These are phyloP conservation scores for Trichoderma sp. DNA, from an alignment of 2,329 filamentous ascomycete species.

Conservation along the genomic window DNA sequence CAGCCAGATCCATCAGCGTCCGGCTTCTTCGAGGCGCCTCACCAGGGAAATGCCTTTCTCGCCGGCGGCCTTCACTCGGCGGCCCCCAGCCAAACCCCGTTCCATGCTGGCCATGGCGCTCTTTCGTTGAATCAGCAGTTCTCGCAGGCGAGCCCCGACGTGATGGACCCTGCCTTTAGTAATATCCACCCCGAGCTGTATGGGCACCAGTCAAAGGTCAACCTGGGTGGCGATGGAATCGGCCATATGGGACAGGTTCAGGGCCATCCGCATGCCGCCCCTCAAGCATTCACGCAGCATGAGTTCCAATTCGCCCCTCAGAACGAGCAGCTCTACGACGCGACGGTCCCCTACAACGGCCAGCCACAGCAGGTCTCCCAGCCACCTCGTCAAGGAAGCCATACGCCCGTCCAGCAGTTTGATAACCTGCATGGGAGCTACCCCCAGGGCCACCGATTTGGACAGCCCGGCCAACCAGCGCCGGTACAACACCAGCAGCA, in stretches of 20 bases:
- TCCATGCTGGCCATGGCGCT: constrained; percentile 39
- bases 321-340: constrained; percentile 40
- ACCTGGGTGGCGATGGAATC: constrained; percentile 31
- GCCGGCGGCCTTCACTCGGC: constrained; percentile 37
- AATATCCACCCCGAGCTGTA: constrained; percentile 45
- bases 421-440: constrained; percentile 38
- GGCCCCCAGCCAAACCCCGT: constrained; percentile 37
- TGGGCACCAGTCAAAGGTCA: constrained; percentile 41
- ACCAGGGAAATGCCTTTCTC: constrained; percentile 41
- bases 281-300: constrained; percentile 41
- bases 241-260: constrained; percentile 38
- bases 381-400: constrained; percentile 39
- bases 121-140: constrained; percentile 42
- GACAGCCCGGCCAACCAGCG: constrained; percentile 37
- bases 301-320: constrained; percentile 42
- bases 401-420: constrained; percentile 40
- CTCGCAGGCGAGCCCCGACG: constrained; percentile 39
- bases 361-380: constrained; percentile 42
- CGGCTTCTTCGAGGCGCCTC: constrained; percentile 43
- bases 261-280: constrained; percentile 38
- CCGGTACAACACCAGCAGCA: constrained; percentile 39
- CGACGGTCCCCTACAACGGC: constrained; percentile 39
- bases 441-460: constrained; percentile 35
- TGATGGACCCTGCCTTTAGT: constrained; percentile 44
- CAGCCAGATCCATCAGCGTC: constrained; percentile 38